Evolutionary conservation across 805 yeast species (phyloP).

Genomic region (Suhomyces vadensis): DNA sequence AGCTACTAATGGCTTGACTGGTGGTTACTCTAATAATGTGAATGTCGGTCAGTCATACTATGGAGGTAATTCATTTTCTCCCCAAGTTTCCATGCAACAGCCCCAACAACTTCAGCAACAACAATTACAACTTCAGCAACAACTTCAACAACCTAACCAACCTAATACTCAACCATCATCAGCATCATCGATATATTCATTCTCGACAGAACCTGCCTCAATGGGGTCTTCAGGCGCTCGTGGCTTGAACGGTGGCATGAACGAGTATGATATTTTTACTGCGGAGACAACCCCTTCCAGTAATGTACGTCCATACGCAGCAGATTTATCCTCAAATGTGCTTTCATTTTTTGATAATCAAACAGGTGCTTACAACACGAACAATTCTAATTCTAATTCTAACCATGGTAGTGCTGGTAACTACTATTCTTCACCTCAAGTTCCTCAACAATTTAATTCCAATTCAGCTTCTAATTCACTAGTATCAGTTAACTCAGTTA

Average conservation of each 20-base stretch:
- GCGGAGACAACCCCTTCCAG: constrained; percentile 1
- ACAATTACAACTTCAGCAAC: constrained; percentile 4
- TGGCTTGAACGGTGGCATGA: background rate
- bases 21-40: constrained; percentile 4
- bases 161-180: background rate
- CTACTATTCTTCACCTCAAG: constrained; percentile 6
- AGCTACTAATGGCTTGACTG: background rate
- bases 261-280: constrained; percentile 8
- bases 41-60: constrained; percentile 12
- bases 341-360: constrained; percentile 8
- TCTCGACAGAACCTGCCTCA: constrained; percentile 1
- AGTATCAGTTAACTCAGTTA: background rate
- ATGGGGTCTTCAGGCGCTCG: background rate
- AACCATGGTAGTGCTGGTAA: constrained; percentile 3
- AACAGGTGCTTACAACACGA: constrained; percentile 1
- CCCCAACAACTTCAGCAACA: constrained; percentile 4
- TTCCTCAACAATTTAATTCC: background rate
- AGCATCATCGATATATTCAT: constrained; percentile 2
- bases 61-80: background rate
- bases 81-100: constrained; percentile 2
- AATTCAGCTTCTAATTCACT: background rate
- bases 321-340: constrained; percentile 6
- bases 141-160: constrained; percentile 4
- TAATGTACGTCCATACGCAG: background rate
- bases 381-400: background rate